These are phyloP conservation scores for Exophiala phaeomuriformis DNA, from an alignment of 2,329 filamentous ascomycete species.

Conservation along the genomic window DNA sequence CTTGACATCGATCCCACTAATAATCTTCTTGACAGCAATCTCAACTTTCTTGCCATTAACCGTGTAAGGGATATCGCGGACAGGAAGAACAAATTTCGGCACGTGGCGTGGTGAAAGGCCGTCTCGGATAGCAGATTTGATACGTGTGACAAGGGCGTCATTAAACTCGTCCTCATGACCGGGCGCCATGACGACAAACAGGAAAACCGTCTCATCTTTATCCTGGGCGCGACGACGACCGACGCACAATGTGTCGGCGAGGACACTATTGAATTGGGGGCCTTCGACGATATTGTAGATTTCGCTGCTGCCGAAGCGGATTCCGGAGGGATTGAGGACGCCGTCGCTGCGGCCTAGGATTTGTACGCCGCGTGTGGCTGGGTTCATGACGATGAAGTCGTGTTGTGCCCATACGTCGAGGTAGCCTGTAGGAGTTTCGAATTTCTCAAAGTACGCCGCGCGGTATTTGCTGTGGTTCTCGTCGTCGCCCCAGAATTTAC, in stretches of 20 bases:
- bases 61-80: constrained; percentile 38
- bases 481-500: constrained; percentile 41
- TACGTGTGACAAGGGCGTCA: constrained; percentile 15
- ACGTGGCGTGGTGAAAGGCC: constrained; percentile 35
- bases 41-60: constrained; percentile 45
- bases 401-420: constrained; percentile 41
- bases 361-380: constrained; percentile 36
- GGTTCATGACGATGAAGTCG: constrained; percentile 41
- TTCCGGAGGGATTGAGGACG: constrained; percentile 43
- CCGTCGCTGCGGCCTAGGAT: constrained; percentile 43
- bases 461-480: constrained; percentile 35
- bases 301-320: constrained; percentile 43
- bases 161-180: constrained; percentile 27
- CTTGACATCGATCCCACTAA: constrained; percentile 34
- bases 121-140: constrained; percentile 26
- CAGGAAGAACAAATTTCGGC: constrained; percentile 36
- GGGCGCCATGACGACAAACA: constrained; percentile 35
- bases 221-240: constrained; percentile 34
- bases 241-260: constrained; percentile 37
- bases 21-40: constrained; percentile 39
- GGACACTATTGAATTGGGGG: constrained; percentile 27
- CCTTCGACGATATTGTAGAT: constrained; percentile 45
- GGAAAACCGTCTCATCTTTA: constrained; percentile 36
- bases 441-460: constrained; percentile 42
- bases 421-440: constrained; percentile 26